Base-by-base conservation (phyloP, 2,329 filamentous ascomycete species). In the Didymella lethalis region DNA sequence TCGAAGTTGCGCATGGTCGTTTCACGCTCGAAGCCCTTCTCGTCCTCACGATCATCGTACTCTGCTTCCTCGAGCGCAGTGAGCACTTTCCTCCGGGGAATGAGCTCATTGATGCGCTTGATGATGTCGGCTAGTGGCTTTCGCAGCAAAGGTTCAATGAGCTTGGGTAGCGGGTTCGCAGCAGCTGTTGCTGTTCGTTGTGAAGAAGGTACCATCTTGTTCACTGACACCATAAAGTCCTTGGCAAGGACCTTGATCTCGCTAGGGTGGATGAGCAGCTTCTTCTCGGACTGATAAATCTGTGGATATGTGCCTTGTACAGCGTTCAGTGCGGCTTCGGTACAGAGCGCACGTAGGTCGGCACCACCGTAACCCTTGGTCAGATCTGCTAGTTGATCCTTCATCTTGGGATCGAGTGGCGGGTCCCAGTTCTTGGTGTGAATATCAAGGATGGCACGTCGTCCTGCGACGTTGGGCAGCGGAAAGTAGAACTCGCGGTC, bases 401-500 rank as follows among this genome's bases (percentile, higher is more conserved):
- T 97, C 83, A 98, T 96, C 2, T 83, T 79, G 12, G 88, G 83
- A 25, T 90, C 85, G 26, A 99, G 82, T 1, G 86, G 83, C 11
- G 88, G 88, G 20, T 93, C 91, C 95, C 95, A 99, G 63, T 92
- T 92, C 73, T 90, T 90, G 7, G 95, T 99, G 75, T 99, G 93
- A 59, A 99, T 99, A 64, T 97, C 90, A 59, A 99, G 85, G 69
- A 99, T 99, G 4, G 92, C 85, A 64, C 90, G 89, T 61, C 95
- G 88, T 23, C 88, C 93, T 38, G 90, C 87, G 4, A 88, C 83
- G 67, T 94, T 91, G 0, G 95, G 95, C 31, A 99, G 82, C 0
- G 95, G 93, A 73, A 99, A 99, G 80, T 98, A 98, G 71, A 99
- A 99, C 77, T 99, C 96, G 76, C 95, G 85, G 75, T 99, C 95